Evolutionary conservation across 352 stramenopile species (phyloP).

Genomic region (Globisporangium mamillatum): DNA sequence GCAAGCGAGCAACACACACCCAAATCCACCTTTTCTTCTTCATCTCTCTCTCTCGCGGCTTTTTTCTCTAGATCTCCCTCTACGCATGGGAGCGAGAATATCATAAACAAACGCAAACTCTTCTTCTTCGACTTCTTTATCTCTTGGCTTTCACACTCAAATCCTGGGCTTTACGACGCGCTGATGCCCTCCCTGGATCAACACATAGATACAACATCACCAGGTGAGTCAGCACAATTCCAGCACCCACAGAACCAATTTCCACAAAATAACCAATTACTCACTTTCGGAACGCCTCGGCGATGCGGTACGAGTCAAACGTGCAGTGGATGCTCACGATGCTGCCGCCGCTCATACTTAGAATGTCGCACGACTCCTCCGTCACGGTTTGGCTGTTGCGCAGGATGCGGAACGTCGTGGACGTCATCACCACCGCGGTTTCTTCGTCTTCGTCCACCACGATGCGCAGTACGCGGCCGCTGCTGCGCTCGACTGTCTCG

Average conservation of each 20-base stretch:
- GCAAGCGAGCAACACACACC: conserved; percentile 9
- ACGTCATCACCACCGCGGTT: conserved; percentile 87
- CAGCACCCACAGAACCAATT: not conserved
- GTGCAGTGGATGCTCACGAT: conserved; percentile 87
- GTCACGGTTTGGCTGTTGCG: conserved; percentile 85
- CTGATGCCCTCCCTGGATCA: conserved; percentile 64
- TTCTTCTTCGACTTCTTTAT: conserved; percentile 4
- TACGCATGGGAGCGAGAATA: conserved; percentile 16
- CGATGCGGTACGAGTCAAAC: conserved; percentile 84
- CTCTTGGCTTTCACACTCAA: not conserved
- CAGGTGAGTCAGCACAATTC: not conserved
- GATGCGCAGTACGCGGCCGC: conserved; percentile 77
- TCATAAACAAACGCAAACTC: conserved; percentile 13
- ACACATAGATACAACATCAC: conserved; percentile 4
- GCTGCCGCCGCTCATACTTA: conserved; percentile 66
- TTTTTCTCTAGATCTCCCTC: conserved; percentile 15
- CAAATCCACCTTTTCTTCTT: conserved; percentile 2
- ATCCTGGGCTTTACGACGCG: conserved; percentile 43
- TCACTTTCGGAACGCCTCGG: conserved; percentile 83
- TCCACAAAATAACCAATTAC: conserved; percentile 16
- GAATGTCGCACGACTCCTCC: conserved; percentile 84
- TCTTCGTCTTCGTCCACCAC: conserved; percentile 84
- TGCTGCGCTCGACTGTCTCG: conserved; percentile 81
- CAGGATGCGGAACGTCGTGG: conserved; percentile 83
- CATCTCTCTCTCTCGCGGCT: conserved; percentile 2